Base-by-base conservation (phyloP, 306 rosid species). In the Glycine tomentella region DNA sequence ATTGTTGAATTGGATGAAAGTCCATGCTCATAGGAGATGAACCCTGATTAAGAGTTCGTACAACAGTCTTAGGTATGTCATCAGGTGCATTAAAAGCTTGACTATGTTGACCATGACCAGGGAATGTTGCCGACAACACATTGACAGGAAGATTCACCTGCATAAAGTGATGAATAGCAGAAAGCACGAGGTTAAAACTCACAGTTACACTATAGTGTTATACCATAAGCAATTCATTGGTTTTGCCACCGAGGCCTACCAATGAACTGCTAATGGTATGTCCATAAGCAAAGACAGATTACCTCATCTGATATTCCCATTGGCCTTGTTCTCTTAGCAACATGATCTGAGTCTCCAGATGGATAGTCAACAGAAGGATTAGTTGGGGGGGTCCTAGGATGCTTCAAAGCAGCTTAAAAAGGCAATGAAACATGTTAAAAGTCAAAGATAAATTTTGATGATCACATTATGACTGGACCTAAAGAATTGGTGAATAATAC, bases 11-110 rank as follows among this genome's bases (percentile, higher is more conserved):
- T 56, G 99, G 99, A 90, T 95, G 99, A 62, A 95, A 95, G 84
- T 95, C 99, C 99, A 95, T 91, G 97, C 98, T 95, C 99, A 91
- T 91, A 48, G 99, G 99, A 66, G 94, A 84, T 67, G 99, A 95
- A 74, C 98, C 99, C 89, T 93, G 99, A 72, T 91, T 91, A 75
- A 95, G 88, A 72, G 89, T 91, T 62, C 93, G 89, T 56, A 87
- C 20, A 2, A 95, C 96, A 53, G 84, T 82, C 91, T 87, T 95
- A 0, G 99, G 99, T 74, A 95, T 87, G 86, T 91, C 99, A 80
- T 95, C 99, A 0, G 94, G 94, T 40, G 97, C 88, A 85, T 82
- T 93, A 81, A 93, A 90, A 31, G 94, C 79, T 76, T 93, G 99
- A 75, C 88, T 64, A 44, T 93, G 74, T 20, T 46, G 98, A 75